Conservation (phyloP, 73 alveolate genomes). For the Paraurostyla sp. region DNA sequence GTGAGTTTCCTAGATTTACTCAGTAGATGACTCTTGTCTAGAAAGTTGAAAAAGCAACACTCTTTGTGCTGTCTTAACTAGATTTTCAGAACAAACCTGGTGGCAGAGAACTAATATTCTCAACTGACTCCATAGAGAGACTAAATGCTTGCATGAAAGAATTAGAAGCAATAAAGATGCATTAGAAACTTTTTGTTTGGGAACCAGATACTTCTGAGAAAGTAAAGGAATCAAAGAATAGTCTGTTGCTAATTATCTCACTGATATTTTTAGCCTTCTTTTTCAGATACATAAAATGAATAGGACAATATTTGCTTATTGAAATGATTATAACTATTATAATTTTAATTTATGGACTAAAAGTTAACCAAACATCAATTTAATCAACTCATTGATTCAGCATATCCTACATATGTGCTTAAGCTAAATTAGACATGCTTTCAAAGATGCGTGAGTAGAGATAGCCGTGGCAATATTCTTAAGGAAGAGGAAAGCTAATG, state of each 20-base stretch:
- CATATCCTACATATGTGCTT: slow-evolving; percentile 26
- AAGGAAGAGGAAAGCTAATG: slow-evolving; percentile 23
- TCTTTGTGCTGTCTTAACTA: slow-evolving; percentile 29
- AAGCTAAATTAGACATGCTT: slow-evolving; percentile 29
- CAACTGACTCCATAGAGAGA: slow-evolving; percentile 38
- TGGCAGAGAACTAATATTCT: slow-evolving; percentile 13
- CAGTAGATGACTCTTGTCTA: background rate
- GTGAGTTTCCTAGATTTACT: slow-evolving; percentile 11
- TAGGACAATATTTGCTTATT: background rate
- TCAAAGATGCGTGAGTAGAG: slow-evolving; percentile 15
- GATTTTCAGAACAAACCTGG: slow-evolving; percentile 22
- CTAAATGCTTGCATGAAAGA: slow-evolving; percentile 38
- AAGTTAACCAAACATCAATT: background rate
- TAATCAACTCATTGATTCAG: slow-evolving; percentile 13
- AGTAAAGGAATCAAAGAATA: slow-evolving; percentile 12
- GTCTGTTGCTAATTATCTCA: background rate
- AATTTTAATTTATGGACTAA: slow-evolving; percentile 4
- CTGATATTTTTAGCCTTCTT: background rate
- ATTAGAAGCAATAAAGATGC: background rate
- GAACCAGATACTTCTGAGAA: slow-evolving; percentile 40
- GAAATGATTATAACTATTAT: background rate
- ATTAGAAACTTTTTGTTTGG: slow-evolving; percentile 40
- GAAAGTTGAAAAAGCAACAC: slow-evolving; percentile 12
- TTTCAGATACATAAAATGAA: slow-evolving; percentile 34
- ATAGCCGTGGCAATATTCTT: background rate